A percentile compares a stretch with the other conserved stretches of the same genome.
Conservation (phyloP, 2,329 filamentous ascomycete species). For the Teratosphaeria viscida region DNA sequence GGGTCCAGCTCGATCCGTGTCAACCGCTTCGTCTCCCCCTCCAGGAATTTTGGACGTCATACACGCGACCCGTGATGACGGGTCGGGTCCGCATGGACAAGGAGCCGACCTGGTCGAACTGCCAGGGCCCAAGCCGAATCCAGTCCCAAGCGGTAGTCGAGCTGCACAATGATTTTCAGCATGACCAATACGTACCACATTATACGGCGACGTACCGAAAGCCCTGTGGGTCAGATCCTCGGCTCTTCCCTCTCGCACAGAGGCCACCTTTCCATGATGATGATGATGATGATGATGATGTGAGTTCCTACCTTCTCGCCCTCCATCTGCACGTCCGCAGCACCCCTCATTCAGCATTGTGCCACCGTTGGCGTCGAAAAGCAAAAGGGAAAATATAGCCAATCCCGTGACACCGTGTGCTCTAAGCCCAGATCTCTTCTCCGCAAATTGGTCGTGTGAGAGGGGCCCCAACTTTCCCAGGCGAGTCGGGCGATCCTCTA, state of each 20-base stretch:
- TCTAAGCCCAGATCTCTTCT: background rate
- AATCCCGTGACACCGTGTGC: background rate
- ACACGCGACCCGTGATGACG: background rate
- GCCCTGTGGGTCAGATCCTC: background rate
- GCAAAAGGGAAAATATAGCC: background rate
- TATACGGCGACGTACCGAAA: background rate
- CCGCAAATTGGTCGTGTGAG: conserved; percentile 14
- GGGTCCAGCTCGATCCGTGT: background rate
- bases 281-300: background rate
- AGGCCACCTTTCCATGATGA: background rate
- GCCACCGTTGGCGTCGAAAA: background rate
- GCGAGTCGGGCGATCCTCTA: conserved; percentile 2
- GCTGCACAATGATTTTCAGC: background rate
- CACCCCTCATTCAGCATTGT: background rate
- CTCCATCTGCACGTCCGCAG: background rate
- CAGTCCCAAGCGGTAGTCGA: background rate
- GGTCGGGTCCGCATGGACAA: background rate
- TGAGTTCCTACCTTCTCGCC: background rate
- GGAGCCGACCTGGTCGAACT: background rate
- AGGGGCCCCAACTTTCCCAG: conserved; percentile 1
- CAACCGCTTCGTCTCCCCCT: background rate
- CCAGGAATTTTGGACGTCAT: background rate
- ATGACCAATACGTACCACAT: background rate
- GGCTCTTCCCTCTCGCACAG: background rate
- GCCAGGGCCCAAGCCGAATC: background rate